Evolutionary conservation across 345 rosid species (phyloP).

Genomic region (Litchi chinensis): DNA sequence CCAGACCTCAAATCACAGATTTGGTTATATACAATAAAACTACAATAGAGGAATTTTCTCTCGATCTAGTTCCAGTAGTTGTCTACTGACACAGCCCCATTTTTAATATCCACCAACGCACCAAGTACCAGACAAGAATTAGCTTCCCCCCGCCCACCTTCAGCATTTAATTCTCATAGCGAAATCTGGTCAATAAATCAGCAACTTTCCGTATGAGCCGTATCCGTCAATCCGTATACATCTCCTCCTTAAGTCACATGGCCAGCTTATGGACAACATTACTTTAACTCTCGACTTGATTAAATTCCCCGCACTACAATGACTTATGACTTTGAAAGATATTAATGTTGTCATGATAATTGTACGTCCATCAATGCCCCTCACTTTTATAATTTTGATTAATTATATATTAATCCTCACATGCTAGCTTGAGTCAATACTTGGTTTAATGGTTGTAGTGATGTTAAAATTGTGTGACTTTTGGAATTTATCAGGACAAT

Average conservation of each 20-base stretch:
- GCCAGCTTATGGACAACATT: slow-evolving; percentile 23
- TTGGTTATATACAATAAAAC: slow-evolving; percentile 11
- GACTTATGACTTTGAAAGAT: neutral
- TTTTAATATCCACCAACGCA: slow-evolving; percentile 38
- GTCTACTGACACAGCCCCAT: slow-evolving; percentile 10
- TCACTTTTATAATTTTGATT: no score
- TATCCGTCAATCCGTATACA: slow-evolving; percentile 24
- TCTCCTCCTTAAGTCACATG: slow-evolving; percentile 29
- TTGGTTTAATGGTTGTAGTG: neutral
- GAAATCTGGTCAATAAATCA: slow-evolving; percentile 1
- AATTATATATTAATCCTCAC: neutral
- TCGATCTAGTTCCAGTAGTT: neutral
- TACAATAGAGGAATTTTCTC: neutral
- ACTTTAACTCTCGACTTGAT: neutral
- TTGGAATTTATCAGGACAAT: slow-evolving; percentile 49
- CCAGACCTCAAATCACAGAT: slow-evolving; percentile 20
- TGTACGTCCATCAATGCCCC: neutral
- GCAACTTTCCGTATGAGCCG: slow-evolving; percentile 34
- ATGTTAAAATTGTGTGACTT: neutral
- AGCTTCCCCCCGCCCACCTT: neutral
- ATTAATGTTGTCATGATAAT: slow-evolving; percentile 7
- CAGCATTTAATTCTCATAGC: slow-evolving; percentile 26
- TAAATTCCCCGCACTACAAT: no score
- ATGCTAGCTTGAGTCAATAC: neutral
- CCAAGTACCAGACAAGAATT: slow-evolving; percentile 13